These are phyloP conservation scores for Boletus rubescentipes DNA, from an alignment of 768 basidiomycete species.

Conservation along the genomic window DNA sequence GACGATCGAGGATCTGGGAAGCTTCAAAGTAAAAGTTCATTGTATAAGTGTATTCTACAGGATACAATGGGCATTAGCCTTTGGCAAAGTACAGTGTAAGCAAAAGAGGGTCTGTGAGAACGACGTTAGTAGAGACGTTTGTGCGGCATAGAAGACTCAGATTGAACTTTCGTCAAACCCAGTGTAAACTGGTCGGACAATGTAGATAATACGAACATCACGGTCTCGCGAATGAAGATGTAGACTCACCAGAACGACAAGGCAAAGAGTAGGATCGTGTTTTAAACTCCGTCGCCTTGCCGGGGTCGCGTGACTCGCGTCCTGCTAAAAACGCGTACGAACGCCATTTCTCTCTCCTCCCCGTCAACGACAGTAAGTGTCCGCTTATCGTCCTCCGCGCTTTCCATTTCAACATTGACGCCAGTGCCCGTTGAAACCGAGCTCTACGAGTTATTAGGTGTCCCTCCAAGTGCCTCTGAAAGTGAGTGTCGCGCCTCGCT, in stretches of 20 bases:
- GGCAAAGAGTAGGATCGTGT: neutral
- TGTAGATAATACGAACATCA: slow-evolving; percentile 87
- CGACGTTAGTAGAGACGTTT: slow-evolving; percentile 29
- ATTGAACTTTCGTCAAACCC: slow-evolving; percentile 47
- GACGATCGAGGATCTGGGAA: slow-evolving; percentile 75
- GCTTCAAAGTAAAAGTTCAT: slow-evolving; percentile 99
- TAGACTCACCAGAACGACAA: slow-evolving; percentile 21
- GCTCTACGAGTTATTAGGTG: slow-evolving; percentile 84
- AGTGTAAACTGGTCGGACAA: slow-evolving; percentile 69
- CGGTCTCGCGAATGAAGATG: slow-evolving; percentile 15
- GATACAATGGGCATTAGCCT: slow-evolving; percentile 29
- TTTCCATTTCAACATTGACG: slow-evolving; percentile 1
- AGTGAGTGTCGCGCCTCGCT: slow-evolving; percentile 42
- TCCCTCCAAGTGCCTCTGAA: slow-evolving; percentile 66
- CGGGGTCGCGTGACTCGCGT: slow-evolving; percentile 29
- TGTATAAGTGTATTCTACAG: slow-evolving; percentile 29
- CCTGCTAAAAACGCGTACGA: slow-evolving; percentile 27
- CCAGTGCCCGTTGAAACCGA: slow-evolving; percentile 75
- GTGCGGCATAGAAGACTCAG: slow-evolving; percentile 24
- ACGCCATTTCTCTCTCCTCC: neutral
- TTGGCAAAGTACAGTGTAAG: slow-evolving; percentile 21
- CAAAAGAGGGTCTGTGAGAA: slow-evolving; percentile 12
- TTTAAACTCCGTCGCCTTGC: slow-evolving; percentile 36
- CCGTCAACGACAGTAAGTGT: slow-evolving; percentile 28
- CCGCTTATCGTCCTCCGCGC: neutral